These are phyloP conservation scores for Pseudogymnoascus sp. DNA, from an alignment of 2,329 filamentous ascomycete species.

Conservation along the genomic window DNA sequence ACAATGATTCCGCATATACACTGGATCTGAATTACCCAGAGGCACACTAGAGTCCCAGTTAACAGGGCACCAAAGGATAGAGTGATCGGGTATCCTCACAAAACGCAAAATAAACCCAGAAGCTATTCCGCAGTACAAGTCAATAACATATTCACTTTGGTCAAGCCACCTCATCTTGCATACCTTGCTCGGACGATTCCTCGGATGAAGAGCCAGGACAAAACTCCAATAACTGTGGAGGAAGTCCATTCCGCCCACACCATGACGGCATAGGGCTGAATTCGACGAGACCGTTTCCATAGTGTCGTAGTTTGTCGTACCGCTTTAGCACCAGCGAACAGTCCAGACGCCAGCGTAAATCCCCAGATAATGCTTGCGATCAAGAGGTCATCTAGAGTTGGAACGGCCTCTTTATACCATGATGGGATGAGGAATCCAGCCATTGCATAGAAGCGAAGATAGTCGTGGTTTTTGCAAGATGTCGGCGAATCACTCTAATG, in stretches of 20 bases:
- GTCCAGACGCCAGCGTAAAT: constrained; percentile 32
- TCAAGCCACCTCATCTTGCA: not conserved
- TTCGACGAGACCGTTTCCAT: constrained; percentile 27
- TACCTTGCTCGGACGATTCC: constrained; percentile 31
- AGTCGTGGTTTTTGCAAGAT: not conserved
- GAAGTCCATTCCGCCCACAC: constrained; percentile 39
- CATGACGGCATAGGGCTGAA: constrained; percentile 35
- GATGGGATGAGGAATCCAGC: not conserved
- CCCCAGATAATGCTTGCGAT: constrained; percentile 34
- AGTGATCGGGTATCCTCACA: constrained; percentile 12
- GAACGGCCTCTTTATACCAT: not conserved
- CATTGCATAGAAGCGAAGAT: not conserved
- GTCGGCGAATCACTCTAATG: not conserved
- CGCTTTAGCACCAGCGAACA: constrained; percentile 30
- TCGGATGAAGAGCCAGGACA: constrained; percentile 36
- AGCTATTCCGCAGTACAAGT: constrained; percentile 12
- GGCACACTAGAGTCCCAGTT: constrained; percentile 24
- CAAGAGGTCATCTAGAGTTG: constrained; percentile 25
- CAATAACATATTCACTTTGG: not conserved
- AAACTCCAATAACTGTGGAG: constrained; percentile 33
- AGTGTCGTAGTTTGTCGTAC: constrained; percentile 31
- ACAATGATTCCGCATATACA: constrained; percentile 49
- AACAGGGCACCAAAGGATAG: not conserved
- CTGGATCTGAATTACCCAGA: constrained; percentile 43
- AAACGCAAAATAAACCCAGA: constrained; percentile 21